Evolutionary conservation across 805 yeast genomes (phyloP).

Genomic region (Teunomyces cretensis): DNA sequence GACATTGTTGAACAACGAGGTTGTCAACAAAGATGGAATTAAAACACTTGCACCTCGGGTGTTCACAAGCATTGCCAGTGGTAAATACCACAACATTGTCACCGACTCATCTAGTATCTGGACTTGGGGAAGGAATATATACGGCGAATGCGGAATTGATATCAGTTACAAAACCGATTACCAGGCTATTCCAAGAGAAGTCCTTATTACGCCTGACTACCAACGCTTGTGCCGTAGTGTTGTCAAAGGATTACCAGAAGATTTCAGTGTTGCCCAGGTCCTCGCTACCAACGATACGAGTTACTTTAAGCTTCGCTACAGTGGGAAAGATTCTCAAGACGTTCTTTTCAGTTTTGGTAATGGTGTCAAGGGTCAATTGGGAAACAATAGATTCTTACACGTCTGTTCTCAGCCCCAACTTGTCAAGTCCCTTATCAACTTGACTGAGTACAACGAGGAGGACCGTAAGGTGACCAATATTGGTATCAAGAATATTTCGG

Average conservation of each 20-base stretch:
- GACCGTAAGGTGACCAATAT: constrained; percentile 41
- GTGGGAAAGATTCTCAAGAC: constrained; percentile 14
- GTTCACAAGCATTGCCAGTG: constrained; percentile 66
- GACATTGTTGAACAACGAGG: constrained; percentile 52
- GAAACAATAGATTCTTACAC: constrained; percentile 73
- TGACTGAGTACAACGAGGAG: constrained; percentile 57
- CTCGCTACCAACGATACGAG: constrained; percentile 70
- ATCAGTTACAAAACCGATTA: constrained; percentile 65
- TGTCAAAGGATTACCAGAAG: constrained; percentile 37
- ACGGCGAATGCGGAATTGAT: constrained; percentile 81
- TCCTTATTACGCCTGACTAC: constrained; percentile 16
- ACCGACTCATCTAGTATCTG: constrained; percentile 63
- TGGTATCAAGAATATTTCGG: constrained; percentile 50
- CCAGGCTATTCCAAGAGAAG: constrained; percentile 65
- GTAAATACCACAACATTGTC: constrained; percentile 70
- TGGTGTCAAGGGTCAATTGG: constrained; percentile 84
- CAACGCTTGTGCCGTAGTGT: constrained; percentile 23
- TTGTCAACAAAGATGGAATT: constrained; percentile 19
- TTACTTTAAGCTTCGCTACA: constrained; percentile 25
- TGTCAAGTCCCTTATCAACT: constrained; percentile 46
- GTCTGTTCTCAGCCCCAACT: constrained; percentile 67
- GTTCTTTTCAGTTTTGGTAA: constrained; percentile 69
- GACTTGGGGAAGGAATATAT: constrained; percentile 82
- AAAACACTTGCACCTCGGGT: constrained; percentile 37
- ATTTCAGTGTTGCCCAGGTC: constrained; percentile 51